Evolutionary conservation across 805 yeast species (phyloP), one percentile per base, ranked within the genome.

Genomic region (Saccharomycodes ludwigii): DNA sequence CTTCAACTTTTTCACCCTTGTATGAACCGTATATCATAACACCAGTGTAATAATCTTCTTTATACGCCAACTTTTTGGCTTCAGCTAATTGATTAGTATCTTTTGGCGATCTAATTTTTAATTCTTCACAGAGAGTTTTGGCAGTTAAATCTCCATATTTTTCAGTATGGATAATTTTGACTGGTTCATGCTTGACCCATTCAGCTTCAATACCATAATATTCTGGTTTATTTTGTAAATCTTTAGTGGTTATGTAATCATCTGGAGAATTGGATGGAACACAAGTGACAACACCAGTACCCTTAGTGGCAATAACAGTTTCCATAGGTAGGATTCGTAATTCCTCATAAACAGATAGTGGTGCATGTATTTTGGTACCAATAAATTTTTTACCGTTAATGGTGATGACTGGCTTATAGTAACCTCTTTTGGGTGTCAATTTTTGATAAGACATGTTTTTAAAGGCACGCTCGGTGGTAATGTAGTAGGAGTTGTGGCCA

Each of bases 231-330:
- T 83, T 75, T 46, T 69, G 68, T 47, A 91, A 70, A 44, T 91
- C 98, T 48, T 66, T 67, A 30, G 79, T 71, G 38, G 95, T 91
- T 59, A 88, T 76, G 53, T 50, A 91, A 65, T 91, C 98, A 64
- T 91, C 98, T 39, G 98, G 97, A 36, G 97, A 86, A 59, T 86
- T 95, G n/a, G 95, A 78, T 40, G 97, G 98, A 40, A 86, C 97
- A 66, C 95, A 91, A 5, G 97, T 88, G 36, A 91, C 98, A 28
- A 91, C 96, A 66, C 97, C 98, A 28, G 97, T 91, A 71, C 98
- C 98, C 66, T 91, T 91, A 35, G 75, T 68, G 24, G 94, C 93
- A 56, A 88, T 67, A 34, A 91, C 88, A 23, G 96, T 84, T 59
- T 88, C 97, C 98, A 91, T 91, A 45, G 98, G 98, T 43, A 91